Conservation (phyloP, 2,329 filamentous ascomycete species). For the Helotiales sp. region DNA sequence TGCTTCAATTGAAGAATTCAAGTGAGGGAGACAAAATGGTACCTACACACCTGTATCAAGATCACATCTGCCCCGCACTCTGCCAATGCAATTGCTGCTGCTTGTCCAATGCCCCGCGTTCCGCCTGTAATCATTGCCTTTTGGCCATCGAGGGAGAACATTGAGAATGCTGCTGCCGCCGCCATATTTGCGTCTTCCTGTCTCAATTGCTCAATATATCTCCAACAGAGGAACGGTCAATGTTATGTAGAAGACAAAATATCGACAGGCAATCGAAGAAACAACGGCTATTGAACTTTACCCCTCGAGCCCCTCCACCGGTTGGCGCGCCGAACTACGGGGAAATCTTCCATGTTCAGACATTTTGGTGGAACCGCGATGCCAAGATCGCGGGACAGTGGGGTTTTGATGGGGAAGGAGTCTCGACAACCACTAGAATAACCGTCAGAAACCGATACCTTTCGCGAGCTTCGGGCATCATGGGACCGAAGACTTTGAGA, state of each 20-base stretch:
- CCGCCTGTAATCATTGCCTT: conserved; percentile 40
- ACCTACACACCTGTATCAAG: conserved; percentile 38
- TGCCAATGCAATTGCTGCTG: conserved; percentile 39
- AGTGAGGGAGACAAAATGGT: neutral
- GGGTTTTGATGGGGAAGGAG: neutral
- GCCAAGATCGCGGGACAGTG: neutral
- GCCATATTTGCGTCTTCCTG: conserved; percentile 18
- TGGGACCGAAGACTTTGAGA: neutral
- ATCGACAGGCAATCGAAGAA: neutral
- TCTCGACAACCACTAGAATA: neutral
- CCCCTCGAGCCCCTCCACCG: neutral
- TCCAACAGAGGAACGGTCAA: neutral
- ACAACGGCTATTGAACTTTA: neutral
- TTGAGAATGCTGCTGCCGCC: conserved; percentile 18
- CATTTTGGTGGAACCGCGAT: neutral
- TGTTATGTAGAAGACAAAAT: neutral
- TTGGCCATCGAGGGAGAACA: conserved; percentile 39
- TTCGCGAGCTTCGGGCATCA: neutral
- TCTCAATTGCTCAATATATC: neutral
- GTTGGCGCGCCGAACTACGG: neutral
- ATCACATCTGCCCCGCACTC: conserved; percentile 42
- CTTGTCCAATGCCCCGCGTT: conserved; percentile 40
- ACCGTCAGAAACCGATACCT: neutral
- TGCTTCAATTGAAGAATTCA: neutral
- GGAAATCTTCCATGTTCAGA: neutral